A percentile compares a stretch with the other conserved stretches of the same genome.
Conservation (phyloP, 441 rosid species). For the Adansonia rubrostipa region DNA sequence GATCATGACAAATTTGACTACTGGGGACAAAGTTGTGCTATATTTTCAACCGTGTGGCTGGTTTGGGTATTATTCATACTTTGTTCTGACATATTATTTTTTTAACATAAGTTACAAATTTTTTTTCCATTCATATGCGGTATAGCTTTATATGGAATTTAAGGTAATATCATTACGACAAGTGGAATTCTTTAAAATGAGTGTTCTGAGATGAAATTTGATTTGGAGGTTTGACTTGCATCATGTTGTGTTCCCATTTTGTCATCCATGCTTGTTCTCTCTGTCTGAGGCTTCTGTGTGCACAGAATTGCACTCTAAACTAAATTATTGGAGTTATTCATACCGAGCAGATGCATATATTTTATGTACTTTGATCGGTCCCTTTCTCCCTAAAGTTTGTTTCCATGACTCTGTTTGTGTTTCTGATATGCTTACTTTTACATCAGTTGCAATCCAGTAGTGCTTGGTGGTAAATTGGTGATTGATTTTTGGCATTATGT, state of each 20-base stretch:
- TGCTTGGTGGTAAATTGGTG: neutral
- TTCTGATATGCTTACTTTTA: constrained; percentile 14
- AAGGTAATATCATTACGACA: neutral
- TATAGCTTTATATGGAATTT: neutral
- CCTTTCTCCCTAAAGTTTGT: neutral
- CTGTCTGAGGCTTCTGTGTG: neutral
- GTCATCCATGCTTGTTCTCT: constrained; percentile 11
- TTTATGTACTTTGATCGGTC: neutral
- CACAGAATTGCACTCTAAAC: neutral
- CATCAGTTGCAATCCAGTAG: neutral
- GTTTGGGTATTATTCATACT: constrained; percentile 58
- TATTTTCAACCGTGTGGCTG: constrained; percentile 78
- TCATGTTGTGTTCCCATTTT: neutral
- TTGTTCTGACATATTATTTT: neutral
- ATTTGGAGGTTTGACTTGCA: constrained; percentile 4
- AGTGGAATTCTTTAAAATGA: neutral
- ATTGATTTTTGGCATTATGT: constrained; percentile 9
- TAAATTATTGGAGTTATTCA: neutral
- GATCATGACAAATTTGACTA: constrained; percentile 66
- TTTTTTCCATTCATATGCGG: neutral
- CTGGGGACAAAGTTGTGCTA: constrained; percentile 72
- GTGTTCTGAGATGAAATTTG: neutral
- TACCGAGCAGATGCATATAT: neutral
- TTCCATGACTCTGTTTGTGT: neutral
- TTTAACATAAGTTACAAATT: neutral